Evolutionary conservation across 495 filamentous ascomycete species (phyloP).

Genomic region (Chaetomidium leptoderma): DNA sequence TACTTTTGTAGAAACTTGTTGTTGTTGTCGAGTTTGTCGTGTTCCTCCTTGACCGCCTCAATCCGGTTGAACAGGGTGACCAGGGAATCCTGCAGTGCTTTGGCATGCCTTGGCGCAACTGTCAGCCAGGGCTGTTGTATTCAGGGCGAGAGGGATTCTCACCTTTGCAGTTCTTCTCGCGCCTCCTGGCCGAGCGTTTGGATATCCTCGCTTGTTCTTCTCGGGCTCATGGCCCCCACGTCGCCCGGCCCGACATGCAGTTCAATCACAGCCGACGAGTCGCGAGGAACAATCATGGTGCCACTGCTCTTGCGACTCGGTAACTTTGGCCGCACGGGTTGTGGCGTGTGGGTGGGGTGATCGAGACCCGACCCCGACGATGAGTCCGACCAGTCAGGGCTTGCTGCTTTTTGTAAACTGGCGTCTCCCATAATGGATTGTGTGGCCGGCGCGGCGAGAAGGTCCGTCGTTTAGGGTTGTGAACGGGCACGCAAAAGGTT

Average conservation of each 20-base stretch:
- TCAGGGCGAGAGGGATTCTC: conserved; percentile 27
- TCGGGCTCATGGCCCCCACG: conserved; percentile 89
- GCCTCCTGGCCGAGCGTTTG: conserved; percentile 80
- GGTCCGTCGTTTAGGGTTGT: conserved; percentile 3
- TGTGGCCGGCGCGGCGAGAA: neutral
- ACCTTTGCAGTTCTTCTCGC: conserved; percentile 52
- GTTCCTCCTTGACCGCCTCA: conserved; percentile 87
- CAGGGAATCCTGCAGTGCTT: conserved; percentile 79
- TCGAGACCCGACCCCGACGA: conserved; percentile 39
- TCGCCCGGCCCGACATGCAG: conserved; percentile 72
- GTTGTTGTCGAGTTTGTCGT: conserved; percentile 88
- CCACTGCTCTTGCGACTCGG: conserved; percentile 68
- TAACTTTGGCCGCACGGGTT: conserved; percentile 49
- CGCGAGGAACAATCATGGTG: conserved; percentile 74
- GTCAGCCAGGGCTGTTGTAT: conserved; percentile 19
- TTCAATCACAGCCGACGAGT: conserved; percentile 65
- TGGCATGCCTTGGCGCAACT: conserved; percentile 63
- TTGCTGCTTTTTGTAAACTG: conserved; percentile 11
- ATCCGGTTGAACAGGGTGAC: conserved; percentile 85
- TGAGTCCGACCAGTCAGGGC: conserved; percentile 36
- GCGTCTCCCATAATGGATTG: conserved; percentile 29
- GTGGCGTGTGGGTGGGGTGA: conserved; percentile 36
- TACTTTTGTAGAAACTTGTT: conserved; percentile 95
- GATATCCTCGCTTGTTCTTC: conserved; percentile 82
- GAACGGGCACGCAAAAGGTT: neutral